Evolutionary conservation across 2,329 filamentous ascomycete genomes (phyloP), one percentile per base, ranked within the genome.

Genomic region (Trichoderma asperellum): DNA sequence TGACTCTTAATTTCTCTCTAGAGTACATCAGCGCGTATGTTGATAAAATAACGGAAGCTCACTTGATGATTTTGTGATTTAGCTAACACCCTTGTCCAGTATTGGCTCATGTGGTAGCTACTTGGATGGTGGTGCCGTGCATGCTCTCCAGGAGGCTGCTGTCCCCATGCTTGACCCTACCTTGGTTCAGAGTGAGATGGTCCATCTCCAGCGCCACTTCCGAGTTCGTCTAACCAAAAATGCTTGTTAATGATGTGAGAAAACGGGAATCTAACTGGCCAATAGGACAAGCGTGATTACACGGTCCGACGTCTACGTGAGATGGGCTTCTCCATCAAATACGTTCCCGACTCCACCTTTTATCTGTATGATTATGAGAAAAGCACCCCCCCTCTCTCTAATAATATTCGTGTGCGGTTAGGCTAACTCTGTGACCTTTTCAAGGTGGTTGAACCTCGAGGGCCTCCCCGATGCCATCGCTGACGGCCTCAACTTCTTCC

Each of bases 401-500:
- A 10, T 2, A 11, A 6, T 37, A n/a, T n/a, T 12, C 16, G 40
- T 8, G 27, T 14, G 32, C 14, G 12, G 35, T 6, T 35, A n/a
- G 24, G 53, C n/a, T 57, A 18, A 60, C 21, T 2, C 5, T 29
- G 10, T 43, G 24, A 37, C 29, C n/a, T 3, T 37, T 5, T 35
- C 52, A 57, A 82, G 81, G 56, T 83, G 87, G 87, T 81, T 89
- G 71, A 87, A 86, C 81, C 89, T 87, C 74, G 89, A 85, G 79
- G 85, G 86, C 59, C 84, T 96, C 2, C 92, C 95, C 0, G 86
- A 87, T n/a, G 87, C 89, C 71, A 97, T 98, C 79, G 91, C 92
- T 70, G 95, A 98, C 78, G 95, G 95, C 10, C 84, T 98, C 76
- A 97, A 97, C 83, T 98, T 98, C 87, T 97, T 98, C 88, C 89